Percentiles rank a stretch among this genome's conserved stretches.
Conservation (phyloP, 441 rosid genomes). For the Bocquillonia castaneifolia region DNA sequence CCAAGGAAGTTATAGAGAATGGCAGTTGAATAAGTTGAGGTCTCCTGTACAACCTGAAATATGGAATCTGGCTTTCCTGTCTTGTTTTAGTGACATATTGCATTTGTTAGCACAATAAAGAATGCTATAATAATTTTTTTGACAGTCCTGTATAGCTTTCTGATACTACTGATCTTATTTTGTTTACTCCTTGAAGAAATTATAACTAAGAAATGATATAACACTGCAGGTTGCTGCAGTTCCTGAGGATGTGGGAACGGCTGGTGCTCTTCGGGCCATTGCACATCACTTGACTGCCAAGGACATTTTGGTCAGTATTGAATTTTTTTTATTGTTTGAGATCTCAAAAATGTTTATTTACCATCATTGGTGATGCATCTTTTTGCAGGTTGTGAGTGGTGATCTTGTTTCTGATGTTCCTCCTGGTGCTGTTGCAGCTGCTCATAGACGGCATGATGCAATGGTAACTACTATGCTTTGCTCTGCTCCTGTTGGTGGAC, state of each 20-base stretch:
- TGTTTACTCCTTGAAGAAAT: neutral
- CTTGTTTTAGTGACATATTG: neutral
- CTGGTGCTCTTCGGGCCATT: conserved; percentile 92
- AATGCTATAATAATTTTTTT: neutral
- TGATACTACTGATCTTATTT: neutral
- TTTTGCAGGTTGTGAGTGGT: conserved; percentile 80
- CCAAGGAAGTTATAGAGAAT: too few relatives aligned
- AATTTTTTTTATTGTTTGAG: conserved; percentile 18
- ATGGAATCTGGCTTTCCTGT: conserved; percentile 9
- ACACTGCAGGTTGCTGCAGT: conserved; percentile 77
- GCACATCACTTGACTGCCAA: conserved; percentile 79
- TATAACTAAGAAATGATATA: conserved; percentile 7
- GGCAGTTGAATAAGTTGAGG: too few relatives aligned
- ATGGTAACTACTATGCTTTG: conserved; percentile 84
- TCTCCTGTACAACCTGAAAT: neutral
- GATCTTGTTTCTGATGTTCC: conserved; percentile 97
- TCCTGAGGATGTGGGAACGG: conserved; percentile 87
- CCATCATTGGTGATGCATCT: conserved; percentile 17
- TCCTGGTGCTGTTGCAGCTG: conserved; percentile 84
- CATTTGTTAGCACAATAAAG: neutral
- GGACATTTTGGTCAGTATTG: conserved; percentile 71
- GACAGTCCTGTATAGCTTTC: neutral
- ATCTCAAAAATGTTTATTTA: conserved; percentile 15
- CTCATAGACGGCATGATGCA: conserved; percentile 90
- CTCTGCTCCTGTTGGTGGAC: conserved; percentile 73